Evolutionary conservation across 1,284 basidiomycete genomes (phyloP).

Genomic region (Tylopilus orsonianus): DNA sequence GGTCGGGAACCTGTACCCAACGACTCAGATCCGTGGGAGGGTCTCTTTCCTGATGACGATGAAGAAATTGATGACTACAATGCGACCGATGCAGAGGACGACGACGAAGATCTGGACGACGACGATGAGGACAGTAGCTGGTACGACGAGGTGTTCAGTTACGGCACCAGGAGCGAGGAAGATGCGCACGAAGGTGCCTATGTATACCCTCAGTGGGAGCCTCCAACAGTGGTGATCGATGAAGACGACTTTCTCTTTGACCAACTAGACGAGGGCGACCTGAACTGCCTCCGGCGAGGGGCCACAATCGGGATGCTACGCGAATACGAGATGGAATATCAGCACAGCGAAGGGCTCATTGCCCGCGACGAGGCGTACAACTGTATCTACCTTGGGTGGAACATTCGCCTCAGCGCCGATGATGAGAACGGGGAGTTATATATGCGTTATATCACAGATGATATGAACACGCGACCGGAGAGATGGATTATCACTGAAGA

Average conservation of each 20-base stretch:
- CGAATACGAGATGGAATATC: constrained; percentile 54
- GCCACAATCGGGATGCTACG: constrained; percentile 59
- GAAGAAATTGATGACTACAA: constrained; percentile 43
- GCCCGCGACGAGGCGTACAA: constrained; percentile 40
- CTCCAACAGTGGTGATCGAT: constrained; percentile 44
- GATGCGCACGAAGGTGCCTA: constrained; percentile 40
- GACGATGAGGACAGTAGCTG: constrained; percentile 34
- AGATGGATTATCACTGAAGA: constrained; percentile 48
- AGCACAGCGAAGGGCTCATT: constrained; percentile 50
- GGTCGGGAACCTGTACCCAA: constrained; percentile 30
- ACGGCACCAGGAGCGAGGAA: constrained; percentile 37
- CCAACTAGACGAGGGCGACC: constrained; percentile 36
- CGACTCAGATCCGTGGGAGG: constrained; percentile 63
- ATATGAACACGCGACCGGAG: constrained; percentile 48
- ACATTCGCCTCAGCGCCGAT: constrained; percentile 47
- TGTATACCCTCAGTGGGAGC: constrained; percentile 53
- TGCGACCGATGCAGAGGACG: constrained; percentile 35
- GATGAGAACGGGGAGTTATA: constrained; percentile 53
- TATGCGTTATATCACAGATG: constrained; percentile 48
- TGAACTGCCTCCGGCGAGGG: constrained; percentile 59
- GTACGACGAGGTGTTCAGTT: constrained; percentile 36
- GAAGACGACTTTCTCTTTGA: constrained; percentile 40
- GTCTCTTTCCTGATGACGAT: constrained; percentile 54
- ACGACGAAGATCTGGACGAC: constrained; percentile 32
- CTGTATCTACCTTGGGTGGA: constrained; percentile 64